These are phyloP conservation scores for Phytophthora tubulina DNA, from an alignment of 352 stramenopile genomes.

Conservation along the genomic window DNA sequence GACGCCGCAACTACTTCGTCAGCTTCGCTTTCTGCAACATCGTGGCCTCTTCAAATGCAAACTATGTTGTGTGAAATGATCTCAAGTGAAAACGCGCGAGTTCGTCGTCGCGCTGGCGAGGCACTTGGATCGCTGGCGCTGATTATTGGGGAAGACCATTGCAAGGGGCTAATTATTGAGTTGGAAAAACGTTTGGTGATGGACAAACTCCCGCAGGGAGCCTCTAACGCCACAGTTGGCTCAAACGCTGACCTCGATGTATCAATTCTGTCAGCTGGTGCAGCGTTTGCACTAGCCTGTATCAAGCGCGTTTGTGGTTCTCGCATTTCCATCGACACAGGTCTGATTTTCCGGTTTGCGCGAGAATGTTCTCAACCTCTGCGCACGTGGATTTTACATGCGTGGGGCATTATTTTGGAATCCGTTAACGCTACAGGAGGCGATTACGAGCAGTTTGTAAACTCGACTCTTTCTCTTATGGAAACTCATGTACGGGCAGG, in stretches of 20 bases:
- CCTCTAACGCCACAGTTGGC: constrained; percentile 35
- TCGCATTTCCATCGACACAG: constrained; percentile 77
- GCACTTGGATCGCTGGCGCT: constrained; percentile 68
- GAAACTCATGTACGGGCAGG: constrained; percentile 79
- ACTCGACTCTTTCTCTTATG: constrained; percentile 76
- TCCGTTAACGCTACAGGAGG: constrained; percentile 76
- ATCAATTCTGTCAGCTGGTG: constrained; percentile 65
- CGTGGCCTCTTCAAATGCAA: constrained; percentile 82
- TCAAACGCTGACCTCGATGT: constrained; percentile 47
- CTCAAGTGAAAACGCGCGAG: constrained; percentile 61
- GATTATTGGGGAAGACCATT: constrained; percentile 58
- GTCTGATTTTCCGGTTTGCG: constrained; percentile 77
- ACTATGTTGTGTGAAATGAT: constrained; percentile 87
- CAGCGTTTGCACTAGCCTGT: constrained; percentile 79
- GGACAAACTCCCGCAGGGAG: constrained; percentile 60
- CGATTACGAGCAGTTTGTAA: constrained; percentile 88
- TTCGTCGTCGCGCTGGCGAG: constrained; percentile 81
- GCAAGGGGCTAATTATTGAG: constrained; percentile 68
- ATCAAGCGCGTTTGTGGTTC: constrained; percentile 86
- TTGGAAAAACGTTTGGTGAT: constrained; percentile 75
- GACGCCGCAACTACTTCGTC: constrained; percentile 20
- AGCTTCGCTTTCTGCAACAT: constrained; percentile 37
- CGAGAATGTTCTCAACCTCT: constrained; percentile 76
- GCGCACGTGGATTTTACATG: constrained; percentile 87
- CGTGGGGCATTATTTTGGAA: constrained; percentile 87